Conservation (phyloP, 139 green algal genomes). For the Micromonas commoda region DNA sequence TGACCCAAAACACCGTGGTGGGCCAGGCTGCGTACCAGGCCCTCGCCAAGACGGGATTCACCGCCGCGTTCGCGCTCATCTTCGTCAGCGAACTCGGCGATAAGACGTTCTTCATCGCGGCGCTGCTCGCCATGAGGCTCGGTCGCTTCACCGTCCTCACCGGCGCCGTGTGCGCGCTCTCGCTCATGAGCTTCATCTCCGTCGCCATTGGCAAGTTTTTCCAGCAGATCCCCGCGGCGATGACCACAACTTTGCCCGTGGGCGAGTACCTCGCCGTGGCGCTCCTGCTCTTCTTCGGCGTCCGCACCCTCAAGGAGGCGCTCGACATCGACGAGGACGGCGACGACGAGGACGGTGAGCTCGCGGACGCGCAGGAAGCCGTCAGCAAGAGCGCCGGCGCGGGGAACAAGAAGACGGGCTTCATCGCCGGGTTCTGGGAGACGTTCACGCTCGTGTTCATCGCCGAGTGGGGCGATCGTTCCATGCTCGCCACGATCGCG, state of each 20-base stretch:
- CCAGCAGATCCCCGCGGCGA: constrained; percentile 60
- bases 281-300: constrained; percentile 87
- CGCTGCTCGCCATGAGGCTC: constrained; percentile 80
- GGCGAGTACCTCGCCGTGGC: constrained; percentile 68
- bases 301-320: constrained; percentile 59
- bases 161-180: constrained; percentile 39
- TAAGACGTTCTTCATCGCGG: constrained; percentile 99
- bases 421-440: constrained; percentile 42
- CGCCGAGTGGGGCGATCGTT: constrained; percentile 64
- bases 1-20: not conserved
- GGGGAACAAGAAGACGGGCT: constrained; percentile 6
- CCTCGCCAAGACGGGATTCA: constrained; percentile 73
- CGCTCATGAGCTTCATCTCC: constrained; percentile 86
- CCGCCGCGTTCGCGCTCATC: constrained; percentile 91
- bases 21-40: not conserved
- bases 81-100: constrained; percentile 94
- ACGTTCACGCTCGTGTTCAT: constrained; percentile 75
- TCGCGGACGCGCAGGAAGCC: constrained; percentile 61
- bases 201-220: constrained; percentile 83
- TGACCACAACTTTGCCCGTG: constrained; percentile 37
- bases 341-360: constrained; percentile 53
- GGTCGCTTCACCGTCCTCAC: constrained; percentile 33
- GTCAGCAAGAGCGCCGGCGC: constrained; percentile 41
- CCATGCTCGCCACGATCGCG: constrained; percentile 95
- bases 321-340: not conserved